Conservation (phyloP, 1,284 basidiomycete genomes). For the Tilletia caries region DNA sequence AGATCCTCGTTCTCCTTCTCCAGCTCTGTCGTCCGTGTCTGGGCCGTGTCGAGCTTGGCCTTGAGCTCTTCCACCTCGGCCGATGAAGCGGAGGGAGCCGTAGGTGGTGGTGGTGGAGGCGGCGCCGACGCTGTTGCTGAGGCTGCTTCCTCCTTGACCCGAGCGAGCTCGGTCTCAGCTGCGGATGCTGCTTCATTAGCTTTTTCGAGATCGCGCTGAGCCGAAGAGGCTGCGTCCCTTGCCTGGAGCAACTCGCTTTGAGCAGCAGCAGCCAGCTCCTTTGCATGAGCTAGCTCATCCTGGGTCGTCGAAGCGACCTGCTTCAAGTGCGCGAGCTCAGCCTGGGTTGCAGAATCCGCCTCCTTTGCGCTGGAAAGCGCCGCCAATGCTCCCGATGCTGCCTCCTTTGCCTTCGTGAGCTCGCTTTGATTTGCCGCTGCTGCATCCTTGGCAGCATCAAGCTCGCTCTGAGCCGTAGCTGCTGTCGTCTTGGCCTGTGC, state of each 20-base stretch:
- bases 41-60: conserved; percentile 59
- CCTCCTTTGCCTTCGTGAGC: conserved; percentile 1
- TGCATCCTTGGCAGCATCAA: conserved; percentile 16
- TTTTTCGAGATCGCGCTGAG: too few species aligned
- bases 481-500: conserved; percentile 21
- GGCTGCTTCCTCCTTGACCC: conserved; percentile 17
- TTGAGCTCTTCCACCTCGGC: conserved; percentile 36
- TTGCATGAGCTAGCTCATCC: not conserved
- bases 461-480: conserved; percentile 1
- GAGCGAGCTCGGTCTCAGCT: not conserved
- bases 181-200: conserved; percentile 26
- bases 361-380: not conserved
- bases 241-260: too few species aligned
- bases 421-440: conserved; percentile 15
- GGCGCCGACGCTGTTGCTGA: conserved; percentile 20
- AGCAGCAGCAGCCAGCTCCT: conserved; percentile 20
- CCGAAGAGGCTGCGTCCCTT: too few species aligned
- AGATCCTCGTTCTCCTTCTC: conserved; percentile 91
- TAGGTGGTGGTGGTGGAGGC: conserved; percentile 19
- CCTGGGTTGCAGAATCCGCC: too few species aligned
- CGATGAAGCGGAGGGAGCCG: not conserved
- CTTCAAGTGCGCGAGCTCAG: too few species aligned
- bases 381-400: conserved; percentile 6
- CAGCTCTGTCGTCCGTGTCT: conserved; percentile 69
- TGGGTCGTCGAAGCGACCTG: too few species aligned